Conservation (phyloP, 768 basidiomycete species). For the Boletus rex-veris region DNA sequence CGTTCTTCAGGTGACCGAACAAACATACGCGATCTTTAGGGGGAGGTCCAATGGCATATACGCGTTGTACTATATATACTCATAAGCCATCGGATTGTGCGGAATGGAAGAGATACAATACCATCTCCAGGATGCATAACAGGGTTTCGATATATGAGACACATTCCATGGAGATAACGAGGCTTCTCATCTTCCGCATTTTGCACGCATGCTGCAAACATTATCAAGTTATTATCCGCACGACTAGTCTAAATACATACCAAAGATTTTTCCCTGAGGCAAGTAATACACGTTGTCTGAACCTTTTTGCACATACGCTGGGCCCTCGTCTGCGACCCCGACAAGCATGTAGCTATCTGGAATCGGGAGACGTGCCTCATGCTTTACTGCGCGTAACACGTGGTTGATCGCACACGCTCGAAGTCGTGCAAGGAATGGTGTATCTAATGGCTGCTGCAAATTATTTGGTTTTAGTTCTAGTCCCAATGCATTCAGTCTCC, state of each 20-base stretch:
- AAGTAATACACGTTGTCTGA: slow-evolving; percentile 52
- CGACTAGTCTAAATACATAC: slow-evolving; percentile 34
- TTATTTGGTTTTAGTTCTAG: slow-evolving; percentile 44
- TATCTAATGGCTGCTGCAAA: slow-evolving; percentile 40
- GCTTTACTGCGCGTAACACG: slow-evolving; percentile 71
- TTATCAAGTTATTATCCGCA: not conserved
- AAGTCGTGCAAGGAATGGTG: slow-evolving; percentile 53
- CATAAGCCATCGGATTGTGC: not conserved
- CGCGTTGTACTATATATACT: slow-evolving; percentile 54
- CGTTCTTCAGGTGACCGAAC: slow-evolving; percentile 61
- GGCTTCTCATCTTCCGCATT: slow-evolving; percentile 45
- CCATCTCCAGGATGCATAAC: slow-evolving; percentile 79
- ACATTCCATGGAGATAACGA: slow-evolving; percentile 55
- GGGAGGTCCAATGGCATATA: slow-evolving; percentile 68
- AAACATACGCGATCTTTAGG: slow-evolving; percentile 40
- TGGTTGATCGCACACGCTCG: slow-evolving; percentile 60
- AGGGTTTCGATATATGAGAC: slow-evolving; percentile 67
- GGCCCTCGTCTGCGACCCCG: slow-evolving; percentile 81
- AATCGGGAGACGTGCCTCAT: slow-evolving; percentile 69
- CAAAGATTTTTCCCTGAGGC: slow-evolving; percentile 59
- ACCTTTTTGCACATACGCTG: slow-evolving; percentile 51
- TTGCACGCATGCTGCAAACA: slow-evolving; percentile 54
- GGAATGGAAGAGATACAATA: slow-evolving; percentile 20
- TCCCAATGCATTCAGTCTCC: slow-evolving; percentile 43
- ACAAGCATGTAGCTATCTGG: slow-evolving; percentile 67